phyloP scores from a whole-genome alignment of 768 basidiomycete genomes.

The Lactarius evosmus region DNA sequence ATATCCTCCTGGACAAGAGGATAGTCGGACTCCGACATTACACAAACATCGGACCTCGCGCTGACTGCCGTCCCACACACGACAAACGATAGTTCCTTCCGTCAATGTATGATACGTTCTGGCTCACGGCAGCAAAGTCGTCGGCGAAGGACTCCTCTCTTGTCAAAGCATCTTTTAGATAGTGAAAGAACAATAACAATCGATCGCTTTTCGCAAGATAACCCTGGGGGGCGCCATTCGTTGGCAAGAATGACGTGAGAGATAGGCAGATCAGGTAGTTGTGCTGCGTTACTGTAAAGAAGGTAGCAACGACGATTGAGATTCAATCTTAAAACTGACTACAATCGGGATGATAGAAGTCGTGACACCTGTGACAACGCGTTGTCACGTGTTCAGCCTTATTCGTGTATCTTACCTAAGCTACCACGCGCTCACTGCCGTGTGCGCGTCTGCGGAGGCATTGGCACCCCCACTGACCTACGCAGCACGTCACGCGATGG shows the following conservation, averaged over 20 bases:
- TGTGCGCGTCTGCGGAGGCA: neutral
- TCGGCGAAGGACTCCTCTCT: neutral
- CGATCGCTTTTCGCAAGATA: neutral
- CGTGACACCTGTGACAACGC: too few relatives aligned
- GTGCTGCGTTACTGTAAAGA: neutral
- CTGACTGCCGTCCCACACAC: too few relatives aligned
- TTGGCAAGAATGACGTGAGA: neutral
- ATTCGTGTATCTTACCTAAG: neutral
- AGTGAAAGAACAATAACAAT: neutral
- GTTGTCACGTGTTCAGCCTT: too few relatives aligned
- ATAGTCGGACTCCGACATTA: too few relatives aligned
- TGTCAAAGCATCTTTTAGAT: neutral
- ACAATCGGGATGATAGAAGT: too few relatives aligned
- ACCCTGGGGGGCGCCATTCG: too few relatives aligned
- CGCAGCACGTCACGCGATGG: slow-evolving; percentile 40
- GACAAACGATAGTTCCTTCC: too few relatives aligned
- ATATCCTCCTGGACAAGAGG: too few relatives aligned
- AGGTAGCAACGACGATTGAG: neutral
- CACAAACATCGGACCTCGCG: too few relatives aligned
- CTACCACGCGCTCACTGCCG: neutral
- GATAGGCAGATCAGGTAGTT: neutral
- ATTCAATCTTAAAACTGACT: neutral
- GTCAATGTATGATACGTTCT: too few relatives aligned
- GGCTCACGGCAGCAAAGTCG: neutral
- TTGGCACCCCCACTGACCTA: neutral